Base-by-base conservation (phyloP, 225 moss, liverwort and hornwort genomes). In the Asterella californica region DNA sequence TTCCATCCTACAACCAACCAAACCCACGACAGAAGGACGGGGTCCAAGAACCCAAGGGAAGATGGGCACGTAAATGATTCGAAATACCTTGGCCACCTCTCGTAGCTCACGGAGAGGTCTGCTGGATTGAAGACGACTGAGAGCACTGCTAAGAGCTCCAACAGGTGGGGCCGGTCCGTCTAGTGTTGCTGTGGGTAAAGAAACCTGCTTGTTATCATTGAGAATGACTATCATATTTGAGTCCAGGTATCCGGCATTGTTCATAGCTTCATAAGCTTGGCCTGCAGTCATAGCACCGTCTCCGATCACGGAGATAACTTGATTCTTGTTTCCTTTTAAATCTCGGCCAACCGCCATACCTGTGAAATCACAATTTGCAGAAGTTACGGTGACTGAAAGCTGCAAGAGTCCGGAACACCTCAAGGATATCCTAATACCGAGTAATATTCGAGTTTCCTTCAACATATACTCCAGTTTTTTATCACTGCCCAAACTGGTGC, bases 211-310 rank as follows among this genome's bases (percentile, higher is more conserved):
- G 72, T 88, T 88, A 27, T 88, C 88, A 33, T 88, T 88, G 27
- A 88, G 83, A 19, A 88, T 76, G 29, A 88, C 81, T 50, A 88
- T 88, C 59, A 88, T 47, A 70, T 83, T 88, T 1, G 88, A 82
- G 68, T 83, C 85, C 81, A 88, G 66, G 36, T 73, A 88, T 9
- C 88, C 88, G 1, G 88, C 85, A 76, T 88, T 85, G 76, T 88
- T 88, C 85, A 88, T 88, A 15, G 88, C 88, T 76, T 88, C 88
- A 52, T 85, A 88, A 52, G 88, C 88, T 46, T 88, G 88, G 10
- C 88, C 88, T 15, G 88, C 88, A 2, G 88, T 85, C 88, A 88
- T 88, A 2, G 88, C 60, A 30, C 85, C 88, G 22, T 88, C 88
- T 80, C 85, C 88, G 24, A 88, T 88, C 47, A 88, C 88, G 10